phyloP scores from a whole-genome alignment of 2,329 filamentous ascomycete genomes.

The Claviceps sp. region DNA sequence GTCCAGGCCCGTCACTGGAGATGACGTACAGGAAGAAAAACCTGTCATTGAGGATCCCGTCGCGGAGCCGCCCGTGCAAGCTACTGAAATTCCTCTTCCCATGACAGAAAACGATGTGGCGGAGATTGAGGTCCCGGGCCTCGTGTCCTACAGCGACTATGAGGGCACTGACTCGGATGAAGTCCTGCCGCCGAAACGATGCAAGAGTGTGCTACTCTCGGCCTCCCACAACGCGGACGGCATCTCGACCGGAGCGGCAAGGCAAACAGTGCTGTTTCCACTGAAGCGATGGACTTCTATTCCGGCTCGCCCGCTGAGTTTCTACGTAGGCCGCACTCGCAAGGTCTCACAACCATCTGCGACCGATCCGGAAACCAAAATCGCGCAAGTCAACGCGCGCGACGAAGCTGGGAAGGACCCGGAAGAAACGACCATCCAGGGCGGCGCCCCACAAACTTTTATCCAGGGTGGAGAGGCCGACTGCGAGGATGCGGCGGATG shows the following conservation, averaged over 20 bases:
- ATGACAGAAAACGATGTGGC: constrained; percentile 53
- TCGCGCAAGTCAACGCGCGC: not conserved
- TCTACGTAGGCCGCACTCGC: not conserved
- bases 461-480: constrained; percentile 3
- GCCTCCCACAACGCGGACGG: constrained; percentile 13
- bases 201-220: constrained; percentile 28
- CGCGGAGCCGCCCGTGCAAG: constrained; percentile 20
- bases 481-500: constrained; percentile 26
- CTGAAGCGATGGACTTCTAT: constrained; percentile 37
- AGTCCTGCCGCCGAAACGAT: constrained; percentile 19
- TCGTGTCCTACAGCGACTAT: constrained; percentile 49
- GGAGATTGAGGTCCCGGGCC: constrained; percentile 68
- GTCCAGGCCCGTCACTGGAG: constrained; percentile 7
- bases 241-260: constrained; percentile 3
- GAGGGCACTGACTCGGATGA: constrained; percentile 34
- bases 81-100: constrained; percentile 49
- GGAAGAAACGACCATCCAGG: not conserved
- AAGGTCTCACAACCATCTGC: not conserved
- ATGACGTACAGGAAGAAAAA: constrained; percentile 6
- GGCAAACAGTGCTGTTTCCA: constrained; percentile 17
- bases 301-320: constrained; percentile 22
- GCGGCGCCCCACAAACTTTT: not conserved
- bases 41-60: constrained; percentile 10
- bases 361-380: not conserved
- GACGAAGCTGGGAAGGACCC: not conserved